Base-by-base conservation (phyloP, 805 yeast genomes). In the Lipomyces japonicus region DNA sequence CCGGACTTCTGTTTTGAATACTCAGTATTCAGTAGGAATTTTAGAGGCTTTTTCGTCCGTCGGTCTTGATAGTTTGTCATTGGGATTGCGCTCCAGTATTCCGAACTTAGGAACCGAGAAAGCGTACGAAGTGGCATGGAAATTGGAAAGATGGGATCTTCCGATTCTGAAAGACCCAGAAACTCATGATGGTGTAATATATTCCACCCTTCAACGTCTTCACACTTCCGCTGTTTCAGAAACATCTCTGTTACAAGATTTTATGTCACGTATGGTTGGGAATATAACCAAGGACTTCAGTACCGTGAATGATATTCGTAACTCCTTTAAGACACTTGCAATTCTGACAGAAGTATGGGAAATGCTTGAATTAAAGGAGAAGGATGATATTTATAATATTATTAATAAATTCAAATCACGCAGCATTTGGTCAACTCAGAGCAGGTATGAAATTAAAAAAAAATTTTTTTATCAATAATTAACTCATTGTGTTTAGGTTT, bases 71-170 rank as follows among this genome's bases (percentile, higher is more conserved):
- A 86, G 89, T 0, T 58, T 82, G 1, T 75, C 90, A 0, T 72
- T 42, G 46, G 70, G 30, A 55, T 78, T n/a, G 65, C 75, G 6
- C 24, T 22, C 45, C 14, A 28, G 23, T 2, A 25, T 23, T 5
- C 10, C 37, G 21, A 43, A 48, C 4, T 58, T 59, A 9, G 44
- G 54, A 1, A 63, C 34, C 3, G 59, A 52, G 14, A 35, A 65
- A 22, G 50, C 66, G 1, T 84, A 75, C 62, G 80, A 77, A 50
- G 81, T 88, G 79, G 77, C 81, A 0, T 83, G 96, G 88, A 84
- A 84, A 61, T 66, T 90, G 36, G 77, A 75, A 38, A 77, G 78
- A 43, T 90, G 97, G 97, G 84, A 83, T 46, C 53, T 85, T 1
- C 86, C 95, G 0, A 53, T 63, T 0, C 73, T 81, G 1, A 63